Base-by-base conservation (phyloP, 208 protist genomes). In the Angomonas deanei region DNA sequence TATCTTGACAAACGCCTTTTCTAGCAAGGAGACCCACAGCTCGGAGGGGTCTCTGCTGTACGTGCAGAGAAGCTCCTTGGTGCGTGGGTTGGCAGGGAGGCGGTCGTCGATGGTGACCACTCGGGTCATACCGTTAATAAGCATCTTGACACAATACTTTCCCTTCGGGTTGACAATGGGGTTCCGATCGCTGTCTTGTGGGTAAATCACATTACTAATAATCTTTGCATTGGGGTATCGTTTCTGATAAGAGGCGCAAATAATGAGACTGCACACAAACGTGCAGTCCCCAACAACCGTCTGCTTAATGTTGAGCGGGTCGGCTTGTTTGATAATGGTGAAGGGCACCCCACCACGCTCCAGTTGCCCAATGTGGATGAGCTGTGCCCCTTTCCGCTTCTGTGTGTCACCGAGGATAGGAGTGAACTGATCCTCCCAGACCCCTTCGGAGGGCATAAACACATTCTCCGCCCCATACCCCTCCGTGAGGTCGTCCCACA, bases 141-240 rank as follows among this genome's bases (percentile, higher is more conserved):
- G 76, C 84, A 97, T 91, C 68, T 94, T 94, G 4, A 97, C 80
- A 65, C 77, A 86, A 66, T 97, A 95, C 66, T 92, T 92, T 17
- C 92, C 92, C 64, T 85, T 90, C 0, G 84, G 82, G 68, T 89
- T 94, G 17, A 93, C 38, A 10, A 97, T 70, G 11, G 88, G 86
- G 48, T 78, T 78, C 2, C 89, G 76, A 15, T 88, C 70, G 17
- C 49, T 48, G 66, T 91, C 86, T 49, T 95, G 92, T 11, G 92
- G 92, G 68, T 84, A 97, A 54, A 97, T 95, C 39, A 91, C 86
- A 52, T 80, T 82, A 64, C 72, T 83, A 65, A 97, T 94, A 42
- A 94, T 84, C 63, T 86, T 86, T 26, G 68, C 78, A 24, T 91
- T 85, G 3, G 84, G 86, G 61, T 88, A 94, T 31, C 87, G 76